A percentile compares a stretch with the other conserved stretches of the same genome.
These are phyloP conservation scores for Racocetra persica DNA, from an alignment of 371 early-diverging fungal genomes.

Conservation along the genomic window DNA sequence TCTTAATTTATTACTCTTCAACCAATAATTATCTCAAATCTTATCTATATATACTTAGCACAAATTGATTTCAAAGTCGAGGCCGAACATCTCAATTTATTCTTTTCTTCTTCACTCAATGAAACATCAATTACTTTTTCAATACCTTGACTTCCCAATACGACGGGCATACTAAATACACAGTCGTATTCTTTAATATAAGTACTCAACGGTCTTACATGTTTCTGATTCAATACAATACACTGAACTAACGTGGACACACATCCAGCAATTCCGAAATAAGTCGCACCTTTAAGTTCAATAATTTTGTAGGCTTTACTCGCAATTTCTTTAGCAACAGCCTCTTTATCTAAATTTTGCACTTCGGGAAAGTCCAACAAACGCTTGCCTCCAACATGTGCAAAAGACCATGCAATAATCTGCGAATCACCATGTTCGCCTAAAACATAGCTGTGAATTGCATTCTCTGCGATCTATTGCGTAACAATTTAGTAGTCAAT, in stretches of 20 bases:
- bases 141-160: slow-evolving; percentile 76
- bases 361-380: slow-evolving; percentile 71
- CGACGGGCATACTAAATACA: slow-evolving; percentile 76
- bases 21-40: too few relatives aligned
- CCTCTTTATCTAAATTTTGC: slow-evolving; percentile 58
- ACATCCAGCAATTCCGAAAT: slow-evolving; percentile 88
- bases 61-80: slow-evolving; percentile 56
- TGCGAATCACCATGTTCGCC: slow-evolving; percentile 92
- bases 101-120: slow-evolving; percentile 62
- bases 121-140: slow-evolving; percentile 69
- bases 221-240: slow-evolving; percentile 69
- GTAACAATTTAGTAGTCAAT: not conserved
- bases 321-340: slow-evolving; percentile 62
- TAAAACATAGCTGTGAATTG: slow-evolving; percentile 82
- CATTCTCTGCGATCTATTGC: slow-evolving; percentile 58
- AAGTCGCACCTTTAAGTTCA: slow-evolving; percentile 84
- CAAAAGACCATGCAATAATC: slow-evolving; percentile 83
- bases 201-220: slow-evolving; percentile 72
- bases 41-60: slow-evolving; percentile 48
- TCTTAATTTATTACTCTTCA: too few relatives aligned
- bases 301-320: slow-evolving; percentile 88
- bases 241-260: slow-evolving; percentile 74
- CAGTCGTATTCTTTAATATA: slow-evolving; percentile 67
- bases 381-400: slow-evolving; percentile 77
- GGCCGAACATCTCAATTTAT: slow-evolving; percentile 56